phyloP scores from a whole-genome alignment of 768 basidiomycete genomes.

The Myochromella boudieri region DNA sequence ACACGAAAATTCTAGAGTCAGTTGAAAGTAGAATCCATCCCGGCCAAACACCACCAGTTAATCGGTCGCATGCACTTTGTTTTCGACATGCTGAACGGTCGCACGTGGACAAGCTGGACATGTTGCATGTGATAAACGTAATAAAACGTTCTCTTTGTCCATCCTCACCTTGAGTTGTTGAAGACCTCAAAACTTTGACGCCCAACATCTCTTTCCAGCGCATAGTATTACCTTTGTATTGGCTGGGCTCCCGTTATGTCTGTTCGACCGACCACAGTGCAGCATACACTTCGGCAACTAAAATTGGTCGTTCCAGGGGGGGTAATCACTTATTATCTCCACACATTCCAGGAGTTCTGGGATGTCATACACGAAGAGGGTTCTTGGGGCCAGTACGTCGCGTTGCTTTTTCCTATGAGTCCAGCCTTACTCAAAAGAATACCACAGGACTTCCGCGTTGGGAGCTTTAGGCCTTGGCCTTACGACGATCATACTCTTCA shows the following conservation, averaged over 20 bases:
- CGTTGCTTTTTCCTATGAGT: background rate
- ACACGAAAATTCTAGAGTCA: too few species aligned
- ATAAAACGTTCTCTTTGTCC: too few species aligned
- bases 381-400: slow-evolving; percentile 56
- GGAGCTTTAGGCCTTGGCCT: slow-evolving; percentile 54
- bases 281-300: slow-evolving; percentile 65
- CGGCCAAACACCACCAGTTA: too few species aligned
- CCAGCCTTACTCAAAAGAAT: slow-evolving; percentile 1
- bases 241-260: slow-evolving; percentile 15
- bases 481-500: slow-evolving; percentile 66
- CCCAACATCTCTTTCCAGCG: too few species aligned
- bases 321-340: slow-evolving; percentile 58
- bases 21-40: too few species aligned
- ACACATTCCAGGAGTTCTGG: slow-evolving; percentile 52
- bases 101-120: background rate
- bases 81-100: too few species aligned
- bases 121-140: slow-evolving; percentile 10
- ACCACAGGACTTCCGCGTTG: slow-evolving; percentile 51
- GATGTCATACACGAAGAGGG: slow-evolving; percentile 36
- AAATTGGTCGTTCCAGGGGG: slow-evolving; percentile 78
- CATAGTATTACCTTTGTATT: too few species aligned
- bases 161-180: too few species aligned
- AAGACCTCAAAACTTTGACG: too few species aligned
- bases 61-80: too few species aligned
- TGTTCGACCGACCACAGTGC: slow-evolving; percentile 16